Base-by-base conservation (phyloP, 129 eudicot genomes). In the Centaurea solstitialis region DNA sequence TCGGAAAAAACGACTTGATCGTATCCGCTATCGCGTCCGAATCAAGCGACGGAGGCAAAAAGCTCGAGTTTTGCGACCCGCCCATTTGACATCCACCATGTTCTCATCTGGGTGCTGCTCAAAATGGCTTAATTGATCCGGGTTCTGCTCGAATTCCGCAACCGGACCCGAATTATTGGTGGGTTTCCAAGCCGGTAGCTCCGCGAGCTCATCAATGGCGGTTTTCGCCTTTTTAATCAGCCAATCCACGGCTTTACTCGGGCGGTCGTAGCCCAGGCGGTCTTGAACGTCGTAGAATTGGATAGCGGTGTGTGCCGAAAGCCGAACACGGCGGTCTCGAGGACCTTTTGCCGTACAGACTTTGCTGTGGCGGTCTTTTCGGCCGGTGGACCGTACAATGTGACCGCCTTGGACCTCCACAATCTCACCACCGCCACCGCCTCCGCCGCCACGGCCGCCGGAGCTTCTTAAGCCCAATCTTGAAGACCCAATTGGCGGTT, bases 271-370 rank as follows among this genome's bases (percentile, higher is more conserved):
- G n/a, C 98, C 98, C 0, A 94, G 88, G 17, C 98, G 89, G 80
- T 94, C 98, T 73, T 94, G 98, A 1, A 94, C 98, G 57, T 94
- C 98, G 83, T 94, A 94, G 86, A 94, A 94, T 26, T 94, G 98
- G 30, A 94, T 91, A 8, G 98, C 98, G 2, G 98, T 94, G 81
- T 94, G 97, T 3, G 98, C 98, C 9, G 98, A 92, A 70, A 94
- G 88, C 23, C 98, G 90, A 3, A 94, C 97, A 10, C 98, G 90
- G n/a, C 98, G 82, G 92, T 94, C 98, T 6, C 98, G 70, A 2
- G 98, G 97, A 3, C 98, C 98, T 81, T 94, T 94, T 2, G 98
- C 97, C 0, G 98, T 94, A 79, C 98, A 94, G 12, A 94, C 98
- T 67, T 94, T 94, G 74, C 98, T 94, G 78, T 94, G 98, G 40